Evolutionary conservation across 331 rosid genomes (phyloP), one percentile per base, ranked within the genome.

Genomic region (Arachis monticola): DNA sequence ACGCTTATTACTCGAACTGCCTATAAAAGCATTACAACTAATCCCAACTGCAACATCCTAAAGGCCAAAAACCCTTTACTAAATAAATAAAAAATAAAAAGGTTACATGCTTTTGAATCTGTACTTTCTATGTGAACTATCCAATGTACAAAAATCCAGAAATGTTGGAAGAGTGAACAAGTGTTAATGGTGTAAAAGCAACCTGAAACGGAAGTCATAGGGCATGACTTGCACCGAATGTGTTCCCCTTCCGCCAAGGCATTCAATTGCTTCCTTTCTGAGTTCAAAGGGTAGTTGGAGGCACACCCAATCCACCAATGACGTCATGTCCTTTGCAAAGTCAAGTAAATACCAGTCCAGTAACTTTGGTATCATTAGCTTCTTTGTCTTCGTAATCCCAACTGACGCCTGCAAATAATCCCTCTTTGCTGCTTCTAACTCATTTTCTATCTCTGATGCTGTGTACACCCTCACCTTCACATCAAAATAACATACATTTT

Each of bases 321-420:
- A 86, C 57, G 87, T 93, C 88, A 88, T 71, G 80, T 93, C 98
- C 89, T 93, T 90, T 14, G 96, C 95, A 79, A 90, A 93, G 87
- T 93, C 98, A 69, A 87, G 96, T 17, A 85, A 81, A 80, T 90
- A 92, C 98, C 98, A 90, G 70, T 92, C 98, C 80, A 92, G 78
- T 22, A 93, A 83, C 78, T 89, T 93, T 8, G 98, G 98, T 72
- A 90, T 77, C 53, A 82, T 77, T 52, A 93, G 40, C 77, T 88
- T 89, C 72, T 86, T 87, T 52, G 83, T 74, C 74, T 75, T 83
- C 58, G 93, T 78, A 67, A 93, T 79, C n/a, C 96, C 97, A 69
- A 91, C 85, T 22, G 92, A 82, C 75, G 93, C 98, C 59, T 87
- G 82, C 75, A 91, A 80, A 75, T 93, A 93, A 31, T 90, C 98